Percentiles rank a stretch among this genome's conserved stretches.
These are phyloP conservation scores for Tuber indicum DNA, from an alignment of 495 filamentous ascomycete species.

Conservation along the genomic window DNA sequence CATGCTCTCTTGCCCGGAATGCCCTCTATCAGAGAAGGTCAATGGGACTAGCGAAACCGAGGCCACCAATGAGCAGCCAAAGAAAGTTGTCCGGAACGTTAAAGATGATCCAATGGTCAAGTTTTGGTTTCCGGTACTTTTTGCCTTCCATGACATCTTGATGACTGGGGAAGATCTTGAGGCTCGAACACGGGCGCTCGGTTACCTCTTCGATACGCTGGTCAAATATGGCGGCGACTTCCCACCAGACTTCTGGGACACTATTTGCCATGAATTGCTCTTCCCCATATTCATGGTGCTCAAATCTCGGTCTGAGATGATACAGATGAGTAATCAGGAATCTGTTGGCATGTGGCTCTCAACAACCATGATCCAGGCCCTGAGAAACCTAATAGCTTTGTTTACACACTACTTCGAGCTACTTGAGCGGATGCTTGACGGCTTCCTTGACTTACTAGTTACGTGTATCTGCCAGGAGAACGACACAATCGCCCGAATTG, in stretches of 20 bases:
- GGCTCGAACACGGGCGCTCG: slow-evolving; percentile 85
- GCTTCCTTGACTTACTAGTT: slow-evolving; percentile 85
- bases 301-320: slow-evolving; percentile 91
- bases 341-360: slow-evolving; percentile 98
- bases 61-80: slow-evolving; percentile 46
- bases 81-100: slow-evolving; percentile 57
- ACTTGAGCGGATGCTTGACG: slow-evolving; percentile 91
- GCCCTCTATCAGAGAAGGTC: slow-evolving; percentile 63
- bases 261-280: slow-evolving; percentile 89
- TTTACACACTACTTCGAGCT: slow-evolving; percentile 98
- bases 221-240: slow-evolving; percentile 86
- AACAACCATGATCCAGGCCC: slow-evolving; percentile 97
- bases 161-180: slow-evolving; percentile 99
- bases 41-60: slow-evolving; percentile 45
- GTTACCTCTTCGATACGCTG: slow-evolving; percentile 91
- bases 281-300: slow-evolving; percentile 98
- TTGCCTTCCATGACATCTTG: slow-evolving; percentile 95
- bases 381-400: slow-evolving; percentile 95
- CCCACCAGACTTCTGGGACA: slow-evolving; percentile 94
- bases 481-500: slow-evolving; percentile 95
- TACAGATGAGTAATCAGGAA: slow-evolving; percentile 84
- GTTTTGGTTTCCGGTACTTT: slow-evolving; percentile 96
- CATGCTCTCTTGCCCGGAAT: slow-evolving; percentile 95
- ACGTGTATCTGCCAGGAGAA: slow-evolving; percentile 99
- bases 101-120: slow-evolving; percentile 63